A percentile compares a stretch with the other conserved stretches of the same genome.
Evolutionary conservation across 208 protist genomes (phyloP).

Genomic region (Polymyxa betae): DNA sequence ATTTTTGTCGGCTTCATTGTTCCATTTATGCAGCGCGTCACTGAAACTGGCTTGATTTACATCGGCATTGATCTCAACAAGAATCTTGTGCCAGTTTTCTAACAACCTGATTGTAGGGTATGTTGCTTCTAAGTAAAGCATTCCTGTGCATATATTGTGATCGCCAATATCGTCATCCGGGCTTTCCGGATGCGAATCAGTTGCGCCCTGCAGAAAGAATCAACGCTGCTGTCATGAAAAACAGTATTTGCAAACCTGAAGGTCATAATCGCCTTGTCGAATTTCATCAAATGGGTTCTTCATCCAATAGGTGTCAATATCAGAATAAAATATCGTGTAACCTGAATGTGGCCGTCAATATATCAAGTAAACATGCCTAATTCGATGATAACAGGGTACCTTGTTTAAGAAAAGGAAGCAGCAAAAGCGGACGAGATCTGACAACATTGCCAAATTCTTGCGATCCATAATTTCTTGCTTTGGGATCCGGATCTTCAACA

Average conservation of each 20-base stretch:
- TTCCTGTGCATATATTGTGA: background rate
- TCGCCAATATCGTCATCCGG: background rate
- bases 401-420: background rate
- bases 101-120: background rate
- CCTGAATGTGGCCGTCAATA: background rate
- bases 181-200: background rate
- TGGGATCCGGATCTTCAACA: background rate
- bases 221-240: background rate
- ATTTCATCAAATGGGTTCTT: background rate
- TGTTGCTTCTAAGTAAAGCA: background rate
- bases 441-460: background rate
- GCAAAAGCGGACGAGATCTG: background rate
- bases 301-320: conserved; percentile 3
- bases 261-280: background rate
- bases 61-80: background rate
- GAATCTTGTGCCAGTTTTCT: background rate
- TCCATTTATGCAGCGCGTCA: background rate
- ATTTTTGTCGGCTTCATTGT: background rate
- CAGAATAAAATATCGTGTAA: background rate
- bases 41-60: background rate
- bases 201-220: background rate
- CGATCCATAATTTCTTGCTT: background rate
- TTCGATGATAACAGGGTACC: background rate
- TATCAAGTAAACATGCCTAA: background rate
- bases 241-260: background rate